These are phyloP conservation scores for Daldinia bambusicola DNA, from an alignment of 495 filamentous ascomycete genomes.

Conservation along the genomic window DNA sequence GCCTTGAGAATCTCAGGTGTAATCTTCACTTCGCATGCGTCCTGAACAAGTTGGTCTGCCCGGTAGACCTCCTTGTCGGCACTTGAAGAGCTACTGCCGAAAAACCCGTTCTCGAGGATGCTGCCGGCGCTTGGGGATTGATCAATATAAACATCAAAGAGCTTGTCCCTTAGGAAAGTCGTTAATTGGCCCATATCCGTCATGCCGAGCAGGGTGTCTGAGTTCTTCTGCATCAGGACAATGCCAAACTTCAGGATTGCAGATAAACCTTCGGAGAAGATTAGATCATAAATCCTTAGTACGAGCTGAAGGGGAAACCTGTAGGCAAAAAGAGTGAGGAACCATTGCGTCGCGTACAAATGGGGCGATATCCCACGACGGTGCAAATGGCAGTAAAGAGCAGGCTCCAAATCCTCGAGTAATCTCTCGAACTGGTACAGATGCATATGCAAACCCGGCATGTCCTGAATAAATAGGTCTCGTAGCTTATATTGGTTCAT, in stretches of 20 bases:
- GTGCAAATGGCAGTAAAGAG: constrained; percentile 92
- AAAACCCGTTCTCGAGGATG: constrained; percentile 96
- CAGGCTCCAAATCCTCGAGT: constrained; percentile 92
- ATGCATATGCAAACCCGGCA: constrained; percentile 93
- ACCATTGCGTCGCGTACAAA: constrained; percentile 98
- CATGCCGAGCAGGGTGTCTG: constrained; percentile 79
- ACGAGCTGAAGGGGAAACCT: constrained; percentile 97
- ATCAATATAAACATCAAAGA: constrained; percentile 98
- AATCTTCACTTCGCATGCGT: constrained; percentile 91
- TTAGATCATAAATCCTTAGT: constrained; percentile 94
- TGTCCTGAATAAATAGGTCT: constrained; percentile 93
- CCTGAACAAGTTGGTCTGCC: constrained; percentile 90
- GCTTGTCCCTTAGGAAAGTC: constrained; percentile 86
- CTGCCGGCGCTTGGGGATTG: constrained; percentile 85
- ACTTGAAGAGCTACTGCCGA: constrained; percentile 83
- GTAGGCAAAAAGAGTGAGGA: constrained; percentile 98
- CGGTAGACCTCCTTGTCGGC: constrained; percentile 95
- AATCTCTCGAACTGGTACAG: constrained; percentile 96
- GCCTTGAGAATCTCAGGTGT: constrained; percentile 78
- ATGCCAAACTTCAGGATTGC: constrained; percentile 93
- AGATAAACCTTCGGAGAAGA: constrained; percentile 93
- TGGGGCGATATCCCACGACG: constrained; percentile 88
- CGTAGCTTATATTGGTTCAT: constrained; percentile 97
- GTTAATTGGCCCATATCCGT: constrained; percentile 89
- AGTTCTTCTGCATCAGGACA: constrained; percentile 94